Conservation (phyloP, 2,329 filamentous ascomycete genomes). For the Sphaerostilbella broomeana region DNA sequence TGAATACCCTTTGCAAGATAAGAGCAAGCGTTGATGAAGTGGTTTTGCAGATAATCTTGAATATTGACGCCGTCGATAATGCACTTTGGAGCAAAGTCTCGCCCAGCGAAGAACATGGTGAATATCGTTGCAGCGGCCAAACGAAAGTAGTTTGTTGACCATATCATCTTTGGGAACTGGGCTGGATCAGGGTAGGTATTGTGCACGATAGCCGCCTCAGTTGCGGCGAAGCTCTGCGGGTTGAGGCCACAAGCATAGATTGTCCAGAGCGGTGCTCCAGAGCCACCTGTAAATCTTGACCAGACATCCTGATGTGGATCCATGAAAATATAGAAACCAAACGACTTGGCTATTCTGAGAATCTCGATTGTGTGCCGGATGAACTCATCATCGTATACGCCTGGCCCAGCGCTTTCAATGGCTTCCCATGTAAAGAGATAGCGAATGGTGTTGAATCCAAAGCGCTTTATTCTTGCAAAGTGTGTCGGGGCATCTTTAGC, state of each 20-base stretch:
- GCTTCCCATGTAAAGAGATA: slow-evolving; percentile 99
- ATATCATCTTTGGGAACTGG: slow-evolving; percentile 96
- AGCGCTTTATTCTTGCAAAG: slow-evolving; percentile 77
- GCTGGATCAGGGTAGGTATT: slow-evolving; percentile 84
- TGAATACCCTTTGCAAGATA: slow-evolving; percentile 80
- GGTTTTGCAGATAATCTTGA: slow-evolving; percentile 85
- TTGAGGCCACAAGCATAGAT: slow-evolving; percentile 90
- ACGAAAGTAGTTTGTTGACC: slow-evolving; percentile 94
- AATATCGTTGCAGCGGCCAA: slow-evolving; percentile 86
- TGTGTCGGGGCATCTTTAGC: slow-evolving; percentile 77
- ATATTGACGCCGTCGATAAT: slow-evolving; percentile 94
- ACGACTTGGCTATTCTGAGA: slow-evolving; percentile 74
- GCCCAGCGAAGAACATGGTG: slow-evolving; percentile 86
- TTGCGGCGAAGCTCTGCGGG: slow-evolving; percentile 74
- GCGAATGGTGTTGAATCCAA: slow-evolving; percentile 92
- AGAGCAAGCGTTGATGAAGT: slow-evolving; percentile 73
- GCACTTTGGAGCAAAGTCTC: slow-evolving; percentile 90
- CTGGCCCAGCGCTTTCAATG: slow-evolving; percentile 87
- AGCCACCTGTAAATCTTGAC: slow-evolving; percentile 91
- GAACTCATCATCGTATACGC: slow-evolving; percentile 89
- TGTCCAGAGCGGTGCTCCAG: slow-evolving; percentile 96
- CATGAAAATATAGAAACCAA: slow-evolving; percentile 96
- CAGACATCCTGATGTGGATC: slow-evolving; percentile 99
- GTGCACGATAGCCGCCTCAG: slow-evolving; percentile 88
- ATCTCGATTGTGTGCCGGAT: slow-evolving; percentile 85